phyloP scores from a whole-genome alignment of 116 monocot genomes.

The Thalassia testudinum region DNA sequence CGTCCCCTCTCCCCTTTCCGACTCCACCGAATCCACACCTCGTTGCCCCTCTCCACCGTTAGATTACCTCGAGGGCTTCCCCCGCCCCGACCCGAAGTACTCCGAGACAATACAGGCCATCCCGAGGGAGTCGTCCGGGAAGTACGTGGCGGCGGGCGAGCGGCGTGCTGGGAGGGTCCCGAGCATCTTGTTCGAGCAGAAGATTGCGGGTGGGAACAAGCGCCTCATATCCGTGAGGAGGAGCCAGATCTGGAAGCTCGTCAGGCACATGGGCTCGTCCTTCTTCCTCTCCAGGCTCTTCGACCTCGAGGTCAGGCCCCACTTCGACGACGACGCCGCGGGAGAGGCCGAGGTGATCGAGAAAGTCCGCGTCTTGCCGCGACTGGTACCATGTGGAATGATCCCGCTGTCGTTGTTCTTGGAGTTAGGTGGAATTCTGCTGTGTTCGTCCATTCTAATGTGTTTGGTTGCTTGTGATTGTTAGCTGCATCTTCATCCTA shows the following conservation, averaged over 20 bases:
- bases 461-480: background rate
- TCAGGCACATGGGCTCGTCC: constrained; percentile 56
- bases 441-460: background rate
- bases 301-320: constrained; percentile 62
- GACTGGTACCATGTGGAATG: constrained; percentile 26
- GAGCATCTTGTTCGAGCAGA: constrained; percentile 93
- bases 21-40: no score
- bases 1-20: no score
- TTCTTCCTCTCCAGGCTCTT: constrained; percentile 88
- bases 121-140: constrained; percentile 43
- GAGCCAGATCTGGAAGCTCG: constrained; percentile 91
- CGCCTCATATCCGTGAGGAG: constrained; percentile 62
- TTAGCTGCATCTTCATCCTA: constrained; percentile 66
- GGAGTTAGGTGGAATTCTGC: constrained; percentile 1
- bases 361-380: constrained; percentile 79
- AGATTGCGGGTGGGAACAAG: constrained; percentile 93
- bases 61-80: constrained; percentile 76
- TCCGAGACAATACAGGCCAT: constrained; percentile 67
- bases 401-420: background rate
- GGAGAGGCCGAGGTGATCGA: constrained; percentile 41
- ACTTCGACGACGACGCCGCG: constrained; percentile 19
- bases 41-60: constrained; percentile 11
- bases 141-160: constrained; percentile 63
- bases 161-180: constrained; percentile 68
- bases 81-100: constrained; percentile 76